Conservation (phyloP, 192 early-diverging fungal genomes). For the Blastocladiella britannica region DNA sequence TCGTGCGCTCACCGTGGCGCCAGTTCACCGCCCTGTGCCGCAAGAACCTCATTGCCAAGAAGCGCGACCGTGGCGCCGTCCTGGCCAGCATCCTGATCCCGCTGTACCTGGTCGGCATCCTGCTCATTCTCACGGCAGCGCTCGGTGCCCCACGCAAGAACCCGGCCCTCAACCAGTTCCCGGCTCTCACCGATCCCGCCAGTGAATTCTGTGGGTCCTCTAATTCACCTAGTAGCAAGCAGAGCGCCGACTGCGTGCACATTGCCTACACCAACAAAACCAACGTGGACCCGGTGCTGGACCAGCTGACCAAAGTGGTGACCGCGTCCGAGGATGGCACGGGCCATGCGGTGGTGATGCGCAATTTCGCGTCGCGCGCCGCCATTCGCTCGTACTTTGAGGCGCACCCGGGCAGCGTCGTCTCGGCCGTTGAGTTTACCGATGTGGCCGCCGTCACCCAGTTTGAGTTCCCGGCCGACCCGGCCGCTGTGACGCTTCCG, state of each 20-base stretch:
- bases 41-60: slow-evolving; percentile 12
- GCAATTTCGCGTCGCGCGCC: slow-evolving; percentile 9
- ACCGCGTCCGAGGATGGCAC: slow-evolving; percentile 17
- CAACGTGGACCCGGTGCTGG: slow-evolving; percentile 12
- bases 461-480: too few relatives aligned
- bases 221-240: too few relatives aligned
- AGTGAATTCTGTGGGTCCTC: too few relatives aligned
- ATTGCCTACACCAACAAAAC: slow-evolving; percentile 16
- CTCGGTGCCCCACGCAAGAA: too few relatives aligned
- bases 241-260: slow-evolving; percentile 14
- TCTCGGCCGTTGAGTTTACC: slow-evolving; percentile 13
- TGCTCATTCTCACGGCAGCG: too few relatives aligned
- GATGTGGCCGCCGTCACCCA: slow-evolving; percentile 6
- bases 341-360: slow-evolving; percentile 8
- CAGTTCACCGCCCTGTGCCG: slow-evolving; percentile 13
- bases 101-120: too few relatives aligned
- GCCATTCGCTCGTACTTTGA: slow-evolving; percentile 11
- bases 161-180: too few relatives aligned
- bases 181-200: too few relatives aligned
- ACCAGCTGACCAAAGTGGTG: slow-evolving; percentile 12
- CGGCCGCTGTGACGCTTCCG: too few relatives aligned
- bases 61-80: slow-evolving; percentile 12
- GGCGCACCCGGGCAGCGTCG: slow-evolving; percentile 14
- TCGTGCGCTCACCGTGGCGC: slow-evolving; percentile 7
- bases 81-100: too few relatives aligned